Evolutionary conservation across 371 early-diverging fungal species (phyloP).

Genomic region (Circinella umbellata): DNA sequence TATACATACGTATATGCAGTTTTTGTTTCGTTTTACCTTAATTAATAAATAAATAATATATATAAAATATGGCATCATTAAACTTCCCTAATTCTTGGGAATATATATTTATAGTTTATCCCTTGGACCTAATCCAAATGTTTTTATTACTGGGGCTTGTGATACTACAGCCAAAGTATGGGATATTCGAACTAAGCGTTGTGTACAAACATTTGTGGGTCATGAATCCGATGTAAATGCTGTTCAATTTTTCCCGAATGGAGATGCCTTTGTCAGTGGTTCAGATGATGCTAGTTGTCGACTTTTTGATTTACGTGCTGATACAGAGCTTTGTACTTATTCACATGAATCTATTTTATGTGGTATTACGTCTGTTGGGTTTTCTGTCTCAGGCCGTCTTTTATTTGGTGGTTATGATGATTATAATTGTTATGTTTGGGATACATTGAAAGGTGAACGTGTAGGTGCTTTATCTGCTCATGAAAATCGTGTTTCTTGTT

Average conservation of each 20-base stretch:
- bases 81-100: background rate
- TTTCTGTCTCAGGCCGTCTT: conserved; percentile 93
- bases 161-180: conserved; percentile 98
- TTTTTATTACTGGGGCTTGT: conserved; percentile 97
- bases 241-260: conserved; percentile 98
- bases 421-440: conserved; percentile 98
- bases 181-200: conserved; percentile 95
- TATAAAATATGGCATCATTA: background rate
- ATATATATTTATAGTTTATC: conserved; percentile 67
- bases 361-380: conserved; percentile 96
- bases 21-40: background rate
- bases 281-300: conserved; percentile 98
- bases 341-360: conserved; percentile 96
- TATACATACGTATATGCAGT: no score
- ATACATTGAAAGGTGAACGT: conserved; percentile 94
- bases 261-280: conserved; percentile 95
- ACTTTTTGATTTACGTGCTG: conserved; percentile 96
- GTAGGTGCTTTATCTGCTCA: conserved; percentile 93
- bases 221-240: conserved; percentile 99
- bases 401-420: conserved; percentile 99
- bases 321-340: conserved; percentile 94
- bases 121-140: conserved; percentile 88
- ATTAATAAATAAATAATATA: no score
- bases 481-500: conserved; percentile 96
- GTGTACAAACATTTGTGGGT: conserved; percentile 97